Conservation (phyloP, 305 asterid species). For the Ruellia speciosa region DNA sequence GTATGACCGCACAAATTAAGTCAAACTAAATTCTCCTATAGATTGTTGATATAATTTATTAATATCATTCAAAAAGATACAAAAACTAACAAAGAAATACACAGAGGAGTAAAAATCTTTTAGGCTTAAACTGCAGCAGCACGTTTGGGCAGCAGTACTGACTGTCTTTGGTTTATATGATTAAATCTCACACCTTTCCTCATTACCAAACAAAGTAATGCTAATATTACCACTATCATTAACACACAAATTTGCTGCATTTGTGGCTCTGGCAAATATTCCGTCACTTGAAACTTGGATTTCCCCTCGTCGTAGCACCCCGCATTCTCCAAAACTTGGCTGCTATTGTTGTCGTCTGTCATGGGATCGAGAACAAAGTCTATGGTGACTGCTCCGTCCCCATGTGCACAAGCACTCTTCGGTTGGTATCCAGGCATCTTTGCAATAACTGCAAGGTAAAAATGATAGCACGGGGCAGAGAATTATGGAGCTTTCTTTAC, state of each 20-base stretch:
- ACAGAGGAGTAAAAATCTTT: neutral
- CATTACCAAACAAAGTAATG: constrained; percentile 56
- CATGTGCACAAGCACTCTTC: constrained; percentile 48
- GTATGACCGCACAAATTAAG: too few species aligned
- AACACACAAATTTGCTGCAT: constrained; percentile 36
- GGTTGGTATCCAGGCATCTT: constrained; percentile 66
- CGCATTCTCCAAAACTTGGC: constrained; percentile 27
- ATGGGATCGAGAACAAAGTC: constrained; percentile 69
- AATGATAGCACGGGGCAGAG: neutral
- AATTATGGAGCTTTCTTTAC: too few species aligned
- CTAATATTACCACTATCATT: constrained; percentile 39
- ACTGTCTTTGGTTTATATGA: constrained; percentile 35
- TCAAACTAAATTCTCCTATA: too few species aligned
- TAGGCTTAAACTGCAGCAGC: constrained; percentile 3
- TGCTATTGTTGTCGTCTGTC: constrained; percentile 20
- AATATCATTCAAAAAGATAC: neutral
- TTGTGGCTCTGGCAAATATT: constrained; percentile 37
- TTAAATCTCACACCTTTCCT: constrained; percentile 40
- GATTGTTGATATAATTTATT: too few species aligned
- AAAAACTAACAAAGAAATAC: too few species aligned
- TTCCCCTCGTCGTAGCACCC: constrained; percentile 39
- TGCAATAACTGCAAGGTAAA: constrained; percentile 41
- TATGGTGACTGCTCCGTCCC: constrained; percentile 50
- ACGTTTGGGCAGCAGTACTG: constrained; percentile 25
- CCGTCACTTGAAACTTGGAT: constrained; percentile 23